Percentiles rank a stretch among this genome's conserved stretches.
Evolutionary conservation across 2,329 filamentous ascomycete species (phyloP).

Genomic region (Microdochium bolleyi): DNA sequence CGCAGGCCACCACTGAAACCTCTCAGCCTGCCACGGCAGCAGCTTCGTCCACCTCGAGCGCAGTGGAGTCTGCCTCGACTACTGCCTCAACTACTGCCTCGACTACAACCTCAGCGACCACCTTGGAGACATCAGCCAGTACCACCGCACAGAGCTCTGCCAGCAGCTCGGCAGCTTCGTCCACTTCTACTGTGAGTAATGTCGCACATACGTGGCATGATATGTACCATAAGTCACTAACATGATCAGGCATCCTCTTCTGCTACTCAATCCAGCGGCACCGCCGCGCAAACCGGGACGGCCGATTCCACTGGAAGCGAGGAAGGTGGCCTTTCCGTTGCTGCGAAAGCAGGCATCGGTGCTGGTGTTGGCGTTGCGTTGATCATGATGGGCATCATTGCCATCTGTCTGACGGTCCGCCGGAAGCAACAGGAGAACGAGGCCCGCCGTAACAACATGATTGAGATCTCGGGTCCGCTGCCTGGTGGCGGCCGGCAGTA

Average conservation of each 20-base stretch:
- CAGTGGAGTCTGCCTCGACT: constrained; percentile 3
- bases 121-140: constrained; percentile 5
- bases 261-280: background rate
- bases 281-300: background rate
- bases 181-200: background rate
- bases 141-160: constrained; percentile 1
- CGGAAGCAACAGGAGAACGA: constrained; percentile 15
- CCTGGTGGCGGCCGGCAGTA: constrained; percentile 32
- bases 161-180: background rate
- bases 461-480: constrained; percentile 44
- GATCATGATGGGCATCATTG: constrained; percentile 28
- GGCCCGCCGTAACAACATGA: constrained; percentile 13
- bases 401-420: constrained; percentile 29
- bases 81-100: constrained; percentile 3
- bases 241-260: background rate
- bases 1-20: background rate
- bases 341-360: constrained; percentile 41
- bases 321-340: constrained; percentile 26
- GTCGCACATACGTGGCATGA: background rate
- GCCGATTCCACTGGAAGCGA: constrained; percentile 3
- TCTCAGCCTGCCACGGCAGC: constrained; percentile 6
- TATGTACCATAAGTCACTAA: background rate
- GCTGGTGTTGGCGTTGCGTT: constrained; percentile 34
- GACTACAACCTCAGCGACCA: constrained; percentile 2
- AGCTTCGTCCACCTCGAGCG: constrained; percentile 2